Evolutionary conservation across 2,329 filamentous ascomycete species (phyloP).

Genomic region (Calonectria hawksworthii): DNA sequence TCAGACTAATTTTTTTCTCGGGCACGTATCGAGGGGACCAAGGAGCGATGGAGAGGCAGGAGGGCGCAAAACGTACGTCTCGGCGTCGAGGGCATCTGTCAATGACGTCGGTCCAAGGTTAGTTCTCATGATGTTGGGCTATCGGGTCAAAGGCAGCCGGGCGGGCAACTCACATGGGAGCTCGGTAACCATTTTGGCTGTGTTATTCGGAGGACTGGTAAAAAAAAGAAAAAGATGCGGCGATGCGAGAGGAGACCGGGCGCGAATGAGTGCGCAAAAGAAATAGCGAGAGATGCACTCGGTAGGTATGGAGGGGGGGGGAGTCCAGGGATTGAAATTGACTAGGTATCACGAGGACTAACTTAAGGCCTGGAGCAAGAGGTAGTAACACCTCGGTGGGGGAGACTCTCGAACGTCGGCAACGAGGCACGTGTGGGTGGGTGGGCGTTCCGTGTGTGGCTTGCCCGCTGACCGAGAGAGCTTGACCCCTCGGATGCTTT

Average conservation of each 20-base stretch:
- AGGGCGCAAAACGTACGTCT: constrained; percentile 74
- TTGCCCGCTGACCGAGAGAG: constrained; percentile 12
- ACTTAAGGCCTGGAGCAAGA: background rate
- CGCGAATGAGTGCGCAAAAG: background rate
- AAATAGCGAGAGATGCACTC: background rate
- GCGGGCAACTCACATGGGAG: constrained; percentile 60
- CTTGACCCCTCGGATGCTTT: constrained; percentile 7
- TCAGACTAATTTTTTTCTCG: constrained; percentile 17
- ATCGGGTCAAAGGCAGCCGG: constrained; percentile 32
- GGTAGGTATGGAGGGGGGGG: background rate
- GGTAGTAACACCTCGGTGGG: constrained; percentile 8
- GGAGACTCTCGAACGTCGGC: constrained; percentile 8
- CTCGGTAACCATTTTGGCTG: constrained; percentile 60
- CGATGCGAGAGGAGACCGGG: too few relatives aligned
- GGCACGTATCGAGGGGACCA: background rate
- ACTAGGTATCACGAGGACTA: constrained; percentile 11
- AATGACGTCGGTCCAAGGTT: constrained; percentile 16
- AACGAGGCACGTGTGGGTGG: constrained; percentile 21
- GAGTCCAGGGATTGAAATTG: constrained; percentile 3
- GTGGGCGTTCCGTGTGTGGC: constrained; percentile 20
- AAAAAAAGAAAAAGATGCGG: background rate
- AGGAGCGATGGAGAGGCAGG: background rate
- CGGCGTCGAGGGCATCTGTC: constrained; percentile 94
- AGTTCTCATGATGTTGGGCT: constrained; percentile 21
- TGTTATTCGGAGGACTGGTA: background rate